Base-by-base conservation (phyloP, 202 grass and related monocot species). In the Brachypodium distachyon region DNA sequence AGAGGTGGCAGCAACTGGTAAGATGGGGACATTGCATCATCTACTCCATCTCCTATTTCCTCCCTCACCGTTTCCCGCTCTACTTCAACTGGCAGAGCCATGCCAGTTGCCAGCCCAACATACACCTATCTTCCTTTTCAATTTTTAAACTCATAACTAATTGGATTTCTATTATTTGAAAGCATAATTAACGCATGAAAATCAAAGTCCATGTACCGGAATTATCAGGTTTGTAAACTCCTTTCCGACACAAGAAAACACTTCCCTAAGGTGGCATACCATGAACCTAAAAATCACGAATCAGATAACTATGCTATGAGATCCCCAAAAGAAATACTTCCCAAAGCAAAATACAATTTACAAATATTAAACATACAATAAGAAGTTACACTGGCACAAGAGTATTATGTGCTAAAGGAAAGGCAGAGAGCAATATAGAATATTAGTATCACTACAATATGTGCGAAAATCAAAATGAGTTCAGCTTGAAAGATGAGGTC, bases 241-340 rank as follows among this genome's bases (percentile, higher is more conserved):
- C 6, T 36, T 36, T 18, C 64, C 7, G 14, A 1, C 7, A 0
- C 40, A 41, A 46, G 23, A 46, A 67, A n/a, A n/a, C n/a, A n/a
- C n/a, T n/a, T n/a, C 40, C 40, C 16, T 67, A 67, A 28, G 43
- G 43, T 67, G 23, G 27, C 22, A 66, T 66, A 46, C 40, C 40
- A 46, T 28, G 40, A 44, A 67, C 25, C 64, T 22, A 54, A 67
- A 0, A 18, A 46, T 7, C 23, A 67, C 46, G 64, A 27, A 46
- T 43, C 21, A 66, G 23, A 38, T 66, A 26, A 26, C 39, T 42
- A 23, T 42, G 37, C 37, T 42, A 61, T 42, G 61, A 25, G 36
- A 84, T 57, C 29, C 36, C 19, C n/a, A n/a, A 74, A 74, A 29
- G 28, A 60, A 41, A 67, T n/a, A 73, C 41, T 59, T 70, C 28